Conservation (phyloP, 108 stramenopile genomes). For the Nitzschia sp. region DNA sequence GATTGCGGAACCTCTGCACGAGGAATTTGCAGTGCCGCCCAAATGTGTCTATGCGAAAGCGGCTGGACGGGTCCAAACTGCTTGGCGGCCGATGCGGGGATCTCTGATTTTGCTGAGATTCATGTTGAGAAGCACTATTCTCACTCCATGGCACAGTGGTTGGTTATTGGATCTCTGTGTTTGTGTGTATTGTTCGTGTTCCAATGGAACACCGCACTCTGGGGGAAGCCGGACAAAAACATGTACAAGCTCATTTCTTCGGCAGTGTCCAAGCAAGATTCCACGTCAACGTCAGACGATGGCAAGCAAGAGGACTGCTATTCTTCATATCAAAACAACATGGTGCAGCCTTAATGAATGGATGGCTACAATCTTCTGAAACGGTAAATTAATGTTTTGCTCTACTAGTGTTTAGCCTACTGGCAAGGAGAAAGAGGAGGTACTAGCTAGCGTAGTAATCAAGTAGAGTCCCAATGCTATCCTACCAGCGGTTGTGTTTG, state of each 20-base stretch:
- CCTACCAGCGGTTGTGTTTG: too few relatives aligned
- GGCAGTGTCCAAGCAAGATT: too few relatives aligned
- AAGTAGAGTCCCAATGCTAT: too few relatives aligned
- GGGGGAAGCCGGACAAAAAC: constrained; percentile 12
- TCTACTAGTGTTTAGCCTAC: too few relatives aligned
- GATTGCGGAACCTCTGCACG: constrained; percentile 54
- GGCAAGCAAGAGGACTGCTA: not conserved
- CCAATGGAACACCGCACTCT: constrained; percentile 1
- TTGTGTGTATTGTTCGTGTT: not conserved
- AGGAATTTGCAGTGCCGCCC: not conserved
- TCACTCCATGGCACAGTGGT: not conserved
- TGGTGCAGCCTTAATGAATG: too few relatives aligned
- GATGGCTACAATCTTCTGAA: too few relatives aligned
- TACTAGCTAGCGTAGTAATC: too few relatives aligned
- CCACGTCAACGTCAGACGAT: not conserved
- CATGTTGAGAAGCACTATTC: not conserved
- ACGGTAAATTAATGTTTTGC: too few relatives aligned
- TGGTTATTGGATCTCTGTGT: not conserved
- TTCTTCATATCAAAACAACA: too few relatives aligned
- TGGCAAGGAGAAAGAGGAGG: too few relatives aligned
- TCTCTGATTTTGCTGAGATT: not conserved
- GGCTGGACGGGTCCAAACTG: constrained; percentile 16
- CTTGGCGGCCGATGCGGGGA: not conserved
- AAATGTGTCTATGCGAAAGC: not conserved
- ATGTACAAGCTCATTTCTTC: constrained; percentile 3